phyloP scores from a whole-genome alignment of 768 basidiomycete species.

The Agaricus sinodeliciosus region DNA sequence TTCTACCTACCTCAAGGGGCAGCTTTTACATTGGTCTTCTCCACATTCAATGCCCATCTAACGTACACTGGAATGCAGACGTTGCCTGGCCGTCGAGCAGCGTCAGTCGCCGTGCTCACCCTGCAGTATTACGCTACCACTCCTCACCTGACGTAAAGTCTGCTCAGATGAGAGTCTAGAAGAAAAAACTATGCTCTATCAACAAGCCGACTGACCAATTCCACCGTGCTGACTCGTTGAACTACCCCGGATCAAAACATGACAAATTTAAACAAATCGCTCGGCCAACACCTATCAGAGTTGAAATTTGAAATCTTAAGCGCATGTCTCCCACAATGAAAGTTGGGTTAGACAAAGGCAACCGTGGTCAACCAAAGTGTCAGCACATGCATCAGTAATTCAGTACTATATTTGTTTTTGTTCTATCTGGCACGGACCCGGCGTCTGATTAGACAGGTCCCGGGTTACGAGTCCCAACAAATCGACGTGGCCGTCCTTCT shows the following conservation, averaged over 20 bases:
- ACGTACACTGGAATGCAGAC: background rate
- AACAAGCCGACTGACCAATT: too few relatives aligned
- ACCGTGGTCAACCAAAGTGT: too few relatives aligned
- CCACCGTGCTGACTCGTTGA: background rate
- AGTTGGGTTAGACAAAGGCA: too few relatives aligned
- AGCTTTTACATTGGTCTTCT: background rate
- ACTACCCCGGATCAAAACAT: background rate
- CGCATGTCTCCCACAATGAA: too few relatives aligned
- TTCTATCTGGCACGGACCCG: background rate
- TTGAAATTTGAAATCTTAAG: background rate
- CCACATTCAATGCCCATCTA: background rate
- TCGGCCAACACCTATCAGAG: background rate
- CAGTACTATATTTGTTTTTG: background rate
- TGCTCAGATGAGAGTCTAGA: too few relatives aligned
- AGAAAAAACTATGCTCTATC: too few relatives aligned
- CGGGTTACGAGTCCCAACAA: too few relatives aligned
- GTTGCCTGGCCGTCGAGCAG: too few relatives aligned
- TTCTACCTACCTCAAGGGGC: too few relatives aligned
- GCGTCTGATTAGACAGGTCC: background rate
- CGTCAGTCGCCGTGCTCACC: too few relatives aligned
- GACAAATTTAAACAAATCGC: background rate
- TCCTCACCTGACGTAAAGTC: too few relatives aligned
- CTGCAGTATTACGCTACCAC: too few relatives aligned
- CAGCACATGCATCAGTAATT: background rate
- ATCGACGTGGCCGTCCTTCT: background rate